Conservation (phyloP, 2,329 filamentous ascomycete genomes). For the Aureobasidium sp. region DNA sequence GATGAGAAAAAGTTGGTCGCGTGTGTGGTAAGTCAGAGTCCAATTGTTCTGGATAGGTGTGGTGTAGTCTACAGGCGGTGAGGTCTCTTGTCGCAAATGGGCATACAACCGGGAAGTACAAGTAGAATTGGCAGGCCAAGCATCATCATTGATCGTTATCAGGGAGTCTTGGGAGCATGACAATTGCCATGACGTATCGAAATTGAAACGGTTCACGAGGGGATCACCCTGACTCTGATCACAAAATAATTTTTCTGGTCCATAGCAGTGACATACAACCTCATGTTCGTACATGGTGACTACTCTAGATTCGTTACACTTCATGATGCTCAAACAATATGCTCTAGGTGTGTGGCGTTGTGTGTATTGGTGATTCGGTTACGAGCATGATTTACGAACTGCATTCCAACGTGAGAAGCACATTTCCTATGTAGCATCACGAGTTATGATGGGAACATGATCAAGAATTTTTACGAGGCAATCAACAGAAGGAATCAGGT, state of each 20-base stretch:
- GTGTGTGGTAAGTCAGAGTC: neutral
- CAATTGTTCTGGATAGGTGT: neutral
- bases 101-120: neutral
- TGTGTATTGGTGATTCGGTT: too few relatives aligned
- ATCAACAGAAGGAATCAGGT: neutral
- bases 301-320: too few relatives aligned
- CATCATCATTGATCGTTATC: neutral
- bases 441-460: too few relatives aligned
- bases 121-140: neutral
- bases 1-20: neutral
- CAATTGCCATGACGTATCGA: neutral
- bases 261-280: too few relatives aligned
- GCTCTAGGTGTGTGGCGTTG: too few relatives aligned
- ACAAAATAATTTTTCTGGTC: too few relatives aligned
- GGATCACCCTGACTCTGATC: neutral
- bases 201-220: neutral
- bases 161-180: neutral
- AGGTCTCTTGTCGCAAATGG: too few relatives aligned
- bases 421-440: too few relatives aligned
- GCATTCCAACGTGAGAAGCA: too few relatives aligned
- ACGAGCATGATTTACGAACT: too few relatives aligned
- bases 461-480: neutral
- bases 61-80: neutral
- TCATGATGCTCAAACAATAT: too few relatives aligned
- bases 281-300: too few relatives aligned